Conservation (phyloP, 2,329 filamentous ascomycete species). For the Stachybotrys elegans region DNA sequence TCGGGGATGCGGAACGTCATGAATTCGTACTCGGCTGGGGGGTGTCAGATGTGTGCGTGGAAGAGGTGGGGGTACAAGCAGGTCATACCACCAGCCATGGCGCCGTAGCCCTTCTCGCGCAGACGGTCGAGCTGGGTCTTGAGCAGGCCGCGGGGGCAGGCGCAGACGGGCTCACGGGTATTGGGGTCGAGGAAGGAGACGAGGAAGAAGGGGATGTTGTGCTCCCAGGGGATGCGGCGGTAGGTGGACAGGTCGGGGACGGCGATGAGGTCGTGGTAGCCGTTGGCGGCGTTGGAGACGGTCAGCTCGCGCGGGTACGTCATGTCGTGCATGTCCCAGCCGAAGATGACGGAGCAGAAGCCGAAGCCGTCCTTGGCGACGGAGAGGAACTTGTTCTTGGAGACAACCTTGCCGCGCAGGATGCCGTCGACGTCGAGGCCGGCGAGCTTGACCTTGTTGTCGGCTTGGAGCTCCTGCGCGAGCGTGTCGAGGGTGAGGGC, state of each 20-base stretch:
- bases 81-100: constrained; percentile 79
- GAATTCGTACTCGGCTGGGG: constrained; percentile 89
- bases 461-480: constrained; percentile 60
- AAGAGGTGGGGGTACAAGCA: background rate
- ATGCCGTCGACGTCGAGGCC: constrained; percentile 85
- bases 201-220: constrained; percentile 79
- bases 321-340: constrained; percentile 95
- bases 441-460: constrained; percentile 79
- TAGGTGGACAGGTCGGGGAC: constrained; percentile 74
- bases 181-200: constrained; percentile 82
- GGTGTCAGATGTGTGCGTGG: background rate
- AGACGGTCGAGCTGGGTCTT: constrained; percentile 64
- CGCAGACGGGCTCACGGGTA: constrained; percentile 63
- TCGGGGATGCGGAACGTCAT: constrained; percentile 77
- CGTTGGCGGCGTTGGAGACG: constrained; percentile 87
- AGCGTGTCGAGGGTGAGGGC: constrained; percentile 59
- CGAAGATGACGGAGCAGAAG: constrained; percentile 91
- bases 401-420: constrained; percentile 83
- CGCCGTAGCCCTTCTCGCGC: constrained; percentile 63
- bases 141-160: constrained; percentile 74
- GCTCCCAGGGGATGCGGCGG: constrained; percentile 85
- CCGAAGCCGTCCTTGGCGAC: constrained; percentile 79
- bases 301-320: constrained; percentile 81
- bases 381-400: constrained; percentile 88
- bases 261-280: constrained; percentile 80